A percentile compares a stretch with the other conserved stretches of the same genome.
phyloP scores from a whole-genome alignment of 768 basidiomycete species.

The Rhodotorula graminis region DNA sequence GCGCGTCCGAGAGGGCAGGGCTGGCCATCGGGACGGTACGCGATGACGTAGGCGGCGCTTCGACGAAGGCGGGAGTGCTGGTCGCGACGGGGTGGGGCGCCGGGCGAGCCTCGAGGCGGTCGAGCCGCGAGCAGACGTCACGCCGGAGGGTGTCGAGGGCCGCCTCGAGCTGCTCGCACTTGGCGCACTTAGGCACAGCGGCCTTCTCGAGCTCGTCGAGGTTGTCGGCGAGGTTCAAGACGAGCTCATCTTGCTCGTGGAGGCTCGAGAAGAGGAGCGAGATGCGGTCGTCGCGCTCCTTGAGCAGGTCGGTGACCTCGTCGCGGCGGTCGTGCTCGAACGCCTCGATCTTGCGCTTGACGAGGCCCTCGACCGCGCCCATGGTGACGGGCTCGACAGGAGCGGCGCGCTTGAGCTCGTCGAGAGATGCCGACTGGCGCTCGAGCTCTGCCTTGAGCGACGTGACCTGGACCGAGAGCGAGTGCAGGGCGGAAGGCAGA shows the following conservation, averaged over 20 bases:
- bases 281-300: not conserved
- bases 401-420: not conserved
- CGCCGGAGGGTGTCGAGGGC: not conserved
- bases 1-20: constrained; percentile 1
- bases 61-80: not conserved
- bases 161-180: not conserved
- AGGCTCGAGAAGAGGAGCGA: not conserved
- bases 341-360: not conserved
- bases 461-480: not conserved
- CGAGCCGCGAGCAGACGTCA: not conserved
- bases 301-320: not conserved
- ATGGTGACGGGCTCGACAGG: too few species aligned
- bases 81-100: not conserved
- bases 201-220: not conserved
- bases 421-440: not conserved
- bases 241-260: not conserved
- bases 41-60: not conserved
- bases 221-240: not conserved
- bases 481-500: too few species aligned
- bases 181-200: not conserved
- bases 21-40: not conserved
- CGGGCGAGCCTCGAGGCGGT: not conserved
- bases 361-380: not conserved
- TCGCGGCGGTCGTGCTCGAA: not conserved
- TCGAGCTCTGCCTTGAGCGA: not conserved